Evolutionary conservation across 192 early-diverging fungal species (phyloP).

Genomic region (Coemansia biformis): DNA sequence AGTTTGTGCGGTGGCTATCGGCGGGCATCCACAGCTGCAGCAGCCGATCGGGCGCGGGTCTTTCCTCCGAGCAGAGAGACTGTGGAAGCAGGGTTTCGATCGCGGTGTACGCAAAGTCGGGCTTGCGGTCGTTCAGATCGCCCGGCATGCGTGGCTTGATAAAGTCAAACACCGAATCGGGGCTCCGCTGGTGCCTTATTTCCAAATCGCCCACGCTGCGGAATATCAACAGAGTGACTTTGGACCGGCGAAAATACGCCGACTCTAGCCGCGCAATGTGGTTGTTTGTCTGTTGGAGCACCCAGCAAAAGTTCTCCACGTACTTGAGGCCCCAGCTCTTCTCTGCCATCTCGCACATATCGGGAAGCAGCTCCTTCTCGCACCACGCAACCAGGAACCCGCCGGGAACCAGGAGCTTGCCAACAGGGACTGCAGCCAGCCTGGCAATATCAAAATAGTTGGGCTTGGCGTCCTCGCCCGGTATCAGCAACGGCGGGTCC

Average conservation of each 20-base stretch:
- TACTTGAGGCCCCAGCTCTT: slow-evolving; percentile 81
- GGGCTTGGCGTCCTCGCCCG: slow-evolving; percentile 23
- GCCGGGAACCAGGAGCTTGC: slow-evolving; percentile 58
- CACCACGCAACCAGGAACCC: slow-evolving; percentile 94
- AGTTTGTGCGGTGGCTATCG: slow-evolving; percentile 43
- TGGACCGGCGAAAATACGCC: slow-evolving; percentile 79
- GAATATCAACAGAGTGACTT: slow-evolving; percentile 84
- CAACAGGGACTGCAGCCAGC: slow-evolving; percentile 47
- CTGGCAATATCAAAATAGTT: slow-evolving; percentile 28
- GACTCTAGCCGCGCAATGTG: slow-evolving; percentile 63
- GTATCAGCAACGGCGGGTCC: slow-evolving; percentile 77
- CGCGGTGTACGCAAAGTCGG: slow-evolving; percentile 74
- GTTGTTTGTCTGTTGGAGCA: slow-evolving; percentile 79
- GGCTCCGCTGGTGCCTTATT: slow-evolving; percentile 85
- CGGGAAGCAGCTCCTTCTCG: slow-evolving; percentile 86
- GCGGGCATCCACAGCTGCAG: slow-evolving; percentile 71
- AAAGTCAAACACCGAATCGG: slow-evolving; percentile 95
- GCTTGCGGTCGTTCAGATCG: slow-evolving; percentile 62
- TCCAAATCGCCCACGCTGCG: slow-evolving; percentile 86
- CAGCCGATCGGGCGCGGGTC: slow-evolving; percentile 59
- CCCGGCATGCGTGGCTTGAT: slow-evolving; percentile 64
- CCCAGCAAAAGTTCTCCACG: slow-evolving; percentile 97
- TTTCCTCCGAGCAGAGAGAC: slow-evolving; percentile 59
- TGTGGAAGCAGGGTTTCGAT: slow-evolving; percentile 89
- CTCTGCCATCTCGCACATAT: slow-evolving; percentile 67